Base-by-base conservation (phyloP, 129 eudicot species). In the Flaveria robusta region DNA sequence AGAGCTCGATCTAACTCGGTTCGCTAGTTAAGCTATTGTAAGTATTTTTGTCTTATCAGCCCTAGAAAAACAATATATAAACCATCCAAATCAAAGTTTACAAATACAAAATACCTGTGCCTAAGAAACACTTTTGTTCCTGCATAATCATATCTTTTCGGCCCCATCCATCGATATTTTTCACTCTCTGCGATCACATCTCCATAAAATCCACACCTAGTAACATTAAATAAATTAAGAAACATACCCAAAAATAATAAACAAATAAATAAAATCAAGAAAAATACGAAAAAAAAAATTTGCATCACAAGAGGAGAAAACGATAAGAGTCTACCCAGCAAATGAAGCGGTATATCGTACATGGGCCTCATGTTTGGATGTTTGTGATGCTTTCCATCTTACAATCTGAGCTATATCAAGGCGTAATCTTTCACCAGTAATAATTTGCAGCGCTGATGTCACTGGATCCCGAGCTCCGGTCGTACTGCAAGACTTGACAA, bases 131-230 rank as follows among this genome's bases (percentile, higher is more conserved):
- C 98, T 70, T 88, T 84, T 10, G 98, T 92, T 74, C 98, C 95
- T 16, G 98, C 94, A 83, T 86, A 90, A 88, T 92, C 98, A 77
- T 92, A 92, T 75, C 98, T 81, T 68, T 79, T 86, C 3, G 98
- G 96, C 27, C 98, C 96, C 98, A 92, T 92, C 98, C 98, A 92
- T 52, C 98, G 85, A 66, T 85, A 88, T 71, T 86, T n/a, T 70
- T 92, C 98, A 58, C 98, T 92, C 80, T 92, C 92, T 12, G 89
- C 85, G 39, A 90, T 92, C 68, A 92, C 98, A 76, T 92, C 98
- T 54, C 96, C 96, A 76, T 92, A 90, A 74, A 90, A 92, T 31
- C 96, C 98, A 70, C 90, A 92, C 63, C 98, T 92, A 83, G 45
- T 78, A 71, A 77, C 69, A 70, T 71, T 27, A 64, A n/a, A 46